Percentiles rank a stretch among this genome's conserved stretches.
phyloP scores from a whole-genome alignment of 257 asterid species.

The Lycium ferocissimum region DNA sequence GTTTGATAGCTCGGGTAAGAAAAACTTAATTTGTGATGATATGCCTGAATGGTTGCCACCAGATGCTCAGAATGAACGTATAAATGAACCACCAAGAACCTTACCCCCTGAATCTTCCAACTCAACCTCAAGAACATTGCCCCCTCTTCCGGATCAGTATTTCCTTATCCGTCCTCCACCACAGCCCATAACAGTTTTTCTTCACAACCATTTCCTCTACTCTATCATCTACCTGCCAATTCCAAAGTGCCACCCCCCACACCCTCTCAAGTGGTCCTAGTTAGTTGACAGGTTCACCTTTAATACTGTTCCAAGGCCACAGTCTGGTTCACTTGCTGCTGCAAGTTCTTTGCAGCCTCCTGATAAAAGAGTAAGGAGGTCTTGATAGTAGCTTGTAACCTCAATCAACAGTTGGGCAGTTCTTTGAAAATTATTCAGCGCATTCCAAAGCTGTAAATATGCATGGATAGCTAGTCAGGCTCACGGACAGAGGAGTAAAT shows the following conservation, averaged over 20 bases:
- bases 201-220: slow-evolving; percentile 23
- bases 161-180: slow-evolving; percentile 18
- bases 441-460: slow-evolving; percentile 23
- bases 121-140: slow-evolving; percentile 26
- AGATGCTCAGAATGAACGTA: slow-evolving; percentile 12
- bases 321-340: neutral
- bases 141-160: slow-evolving; percentile 16
- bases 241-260: slow-evolving; percentile 24
- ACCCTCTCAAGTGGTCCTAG: slow-evolving; percentile 30
- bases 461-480: slow-evolving; percentile 18
- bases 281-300: slow-evolving; percentile 32
- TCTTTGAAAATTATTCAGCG: neutral
- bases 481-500: too few relatives aligned
- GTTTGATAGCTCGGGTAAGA: slow-evolving; percentile 24
- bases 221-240: slow-evolving; percentile 23
- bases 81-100: slow-evolving; percentile 15
- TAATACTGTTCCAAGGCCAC: slow-evolving; percentile 23
- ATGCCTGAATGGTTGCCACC: slow-evolving; percentile 47
- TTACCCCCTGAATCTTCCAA: neutral
- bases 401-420: neutral
- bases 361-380: slow-evolving; percentile 31
- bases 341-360: slow-evolving; percentile 23
- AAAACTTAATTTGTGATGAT: slow-evolving; percentile 38
- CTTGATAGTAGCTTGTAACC: neutral
- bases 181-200: neutral